Evolutionary conservation across 768 basidiomycete genomes (phyloP).

Genomic region (Hygrophorus pudorinus): DNA sequence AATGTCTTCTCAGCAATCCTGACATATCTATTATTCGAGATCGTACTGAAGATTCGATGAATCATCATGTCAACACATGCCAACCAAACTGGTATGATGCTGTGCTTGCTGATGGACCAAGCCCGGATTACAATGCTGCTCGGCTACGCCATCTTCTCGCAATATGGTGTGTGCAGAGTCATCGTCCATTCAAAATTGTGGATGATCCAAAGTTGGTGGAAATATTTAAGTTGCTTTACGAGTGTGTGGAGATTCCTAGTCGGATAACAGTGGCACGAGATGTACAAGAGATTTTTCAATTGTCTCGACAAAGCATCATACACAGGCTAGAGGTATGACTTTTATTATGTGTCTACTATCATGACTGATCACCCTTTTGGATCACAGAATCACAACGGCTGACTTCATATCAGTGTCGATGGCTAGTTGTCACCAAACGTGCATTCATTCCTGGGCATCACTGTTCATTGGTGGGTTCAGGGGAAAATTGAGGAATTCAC

Average conservation of each 20-base stretch:
- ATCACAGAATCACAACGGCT: too few relatives aligned
- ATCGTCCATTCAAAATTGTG: slow-evolving; percentile 23
- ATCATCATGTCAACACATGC: slow-evolving; percentile 3
- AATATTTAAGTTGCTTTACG: slow-evolving; percentile 25
- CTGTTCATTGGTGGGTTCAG: slow-evolving; percentile 22
- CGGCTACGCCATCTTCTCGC: slow-evolving; percentile 5
- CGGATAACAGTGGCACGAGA: slow-evolving; percentile 22
- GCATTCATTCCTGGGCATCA: slow-evolving; percentile 7
- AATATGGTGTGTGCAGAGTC: slow-evolving; percentile 7
- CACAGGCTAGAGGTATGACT: too few relatives aligned
- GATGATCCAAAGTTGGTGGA: slow-evolving; percentile 19
- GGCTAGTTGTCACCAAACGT: slow-evolving; percentile 10
- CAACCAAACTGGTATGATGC: background rate
- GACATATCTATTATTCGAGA: background rate
- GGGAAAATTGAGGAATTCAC: slow-evolving; percentile 17
- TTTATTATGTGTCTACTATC: too few relatives aligned
- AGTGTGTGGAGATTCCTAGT: slow-evolving; percentile 24
- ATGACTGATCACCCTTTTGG: too few relatives aligned
- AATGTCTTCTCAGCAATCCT: slow-evolving; percentile 21
- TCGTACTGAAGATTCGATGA: slow-evolving; percentile 3
- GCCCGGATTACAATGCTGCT: background rate
- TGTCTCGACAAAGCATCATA: too few relatives aligned
- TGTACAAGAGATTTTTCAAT: slow-evolving; percentile 18
- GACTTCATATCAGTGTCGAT: slow-evolving; percentile 18
- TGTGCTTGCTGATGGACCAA: background rate